Evolutionary conservation across 78 protist genomes (phyloP), one percentile per base, ranked within the genome.

Genomic region (Polysphondylium violaceum): DNA sequence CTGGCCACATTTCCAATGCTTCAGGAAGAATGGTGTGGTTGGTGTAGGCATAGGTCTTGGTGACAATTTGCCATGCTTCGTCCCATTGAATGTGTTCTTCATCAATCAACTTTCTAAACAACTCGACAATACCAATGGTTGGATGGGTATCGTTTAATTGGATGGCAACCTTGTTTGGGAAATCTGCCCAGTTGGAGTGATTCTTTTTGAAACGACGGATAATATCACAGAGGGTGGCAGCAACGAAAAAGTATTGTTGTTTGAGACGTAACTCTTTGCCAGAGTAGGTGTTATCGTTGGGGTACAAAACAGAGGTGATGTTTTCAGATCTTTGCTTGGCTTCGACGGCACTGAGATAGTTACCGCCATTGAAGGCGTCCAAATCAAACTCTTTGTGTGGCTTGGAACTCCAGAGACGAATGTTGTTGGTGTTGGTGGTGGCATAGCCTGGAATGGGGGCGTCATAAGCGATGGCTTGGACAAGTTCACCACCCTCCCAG

Each of bases 111-210:
- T 97, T 67, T 51, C 98, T 92, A 96, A 98, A 71, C 51, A 94
- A 41, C 64, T 96, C 98, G 21, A 92, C 95, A 6, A 96, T 68
- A 81, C 96, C 98, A 35, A 98, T 86, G 47, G 98, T 72, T 5
- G 99, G 99, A 87, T 98, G 99, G 5, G 99, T 98, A 78, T 98
- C 99, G 76, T 98, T 98, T 68, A 97, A 94, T 81, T 98, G 99
- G 60, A 98, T 88, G 47, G 97, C 97, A 21, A 83, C 95, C 93
- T 94, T 73, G 16, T 55, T 27, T 33, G 64, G 23, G 63, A 92
- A 76, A 23, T 51, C 73, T 56, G 41, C 40, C 94, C 86, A 91
- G 41, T 67, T 68, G 41, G 27, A 58, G 27, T 76, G 86, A 27
- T 55, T 51, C 74, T 83, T 87, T 85, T 83, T 87, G 95, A 85